Evolutionary conservation across 208 protist genomes (phyloP).

Genomic region (Leptomonas seymouri): DNA sequence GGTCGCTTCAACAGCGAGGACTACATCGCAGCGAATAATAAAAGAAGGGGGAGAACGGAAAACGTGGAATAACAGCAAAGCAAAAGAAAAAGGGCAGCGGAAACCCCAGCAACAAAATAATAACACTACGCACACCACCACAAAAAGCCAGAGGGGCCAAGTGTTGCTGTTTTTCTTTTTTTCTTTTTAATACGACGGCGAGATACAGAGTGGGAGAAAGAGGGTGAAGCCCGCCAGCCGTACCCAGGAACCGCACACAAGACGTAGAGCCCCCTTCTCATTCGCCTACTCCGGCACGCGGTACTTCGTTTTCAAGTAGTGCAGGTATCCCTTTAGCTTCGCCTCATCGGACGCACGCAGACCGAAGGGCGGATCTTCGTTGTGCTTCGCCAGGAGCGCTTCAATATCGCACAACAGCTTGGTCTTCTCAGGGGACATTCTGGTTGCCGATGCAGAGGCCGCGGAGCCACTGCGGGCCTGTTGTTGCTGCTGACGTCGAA

Average conservation of each 20-base stretch:
- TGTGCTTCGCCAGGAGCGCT: slow-evolving; percentile 36
- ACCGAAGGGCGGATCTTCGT: slow-evolving; percentile 74
- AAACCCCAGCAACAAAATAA: too few species aligned
- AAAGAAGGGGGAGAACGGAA: too few species aligned
- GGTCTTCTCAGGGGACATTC: slow-evolving; percentile 52
- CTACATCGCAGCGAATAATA: too few species aligned
- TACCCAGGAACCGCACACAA: neutral
- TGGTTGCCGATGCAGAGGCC: slow-evolving; percentile 1
- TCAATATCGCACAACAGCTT: slow-evolving; percentile 68
- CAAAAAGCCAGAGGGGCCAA: too few species aligned
- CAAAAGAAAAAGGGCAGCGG: too few species aligned
- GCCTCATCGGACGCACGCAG: slow-evolving; percentile 62
- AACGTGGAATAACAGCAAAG: too few species aligned
- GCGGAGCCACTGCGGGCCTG: slow-evolving; percentile 3
- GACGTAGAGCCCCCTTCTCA: neutral
- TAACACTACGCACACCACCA: too few species aligned
- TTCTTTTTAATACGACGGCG: too few species aligned
- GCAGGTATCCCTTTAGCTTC: slow-evolving; percentile 66
- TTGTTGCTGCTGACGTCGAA: slow-evolving; percentile 68
- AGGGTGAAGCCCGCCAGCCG: neutral
- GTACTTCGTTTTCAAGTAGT: slow-evolving; percentile 71
- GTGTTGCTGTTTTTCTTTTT: too few species aligned
- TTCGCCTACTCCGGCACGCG: slow-evolving; percentile 11
- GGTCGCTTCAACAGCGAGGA: too few species aligned
- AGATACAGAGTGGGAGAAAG: too few species aligned